phyloP scores from a whole-genome alignment of 1,284 basidiomycete genomes.

The Volvariella surrecta region DNA sequence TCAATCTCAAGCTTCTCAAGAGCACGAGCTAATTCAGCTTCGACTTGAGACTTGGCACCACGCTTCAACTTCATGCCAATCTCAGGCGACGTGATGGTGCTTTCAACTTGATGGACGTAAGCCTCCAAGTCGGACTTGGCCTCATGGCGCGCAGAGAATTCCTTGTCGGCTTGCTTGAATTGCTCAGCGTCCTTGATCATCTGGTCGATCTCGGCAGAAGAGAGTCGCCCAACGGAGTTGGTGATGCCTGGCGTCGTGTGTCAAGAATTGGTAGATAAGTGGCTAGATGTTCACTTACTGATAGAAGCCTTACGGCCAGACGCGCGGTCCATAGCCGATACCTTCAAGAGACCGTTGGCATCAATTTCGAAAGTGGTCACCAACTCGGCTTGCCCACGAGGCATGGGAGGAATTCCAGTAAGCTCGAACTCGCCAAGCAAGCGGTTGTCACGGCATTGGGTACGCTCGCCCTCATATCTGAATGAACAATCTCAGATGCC shows the following conservation, averaged over 20 bases:
- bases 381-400: slow-evolving; percentile 92
- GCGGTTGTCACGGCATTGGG: slow-evolving; percentile 94
- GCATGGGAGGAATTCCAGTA: slow-evolving; percentile 94
- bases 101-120: slow-evolving; percentile 91
- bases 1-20: slow-evolving; percentile 96
- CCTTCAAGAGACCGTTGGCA: slow-evolving; percentile 94
- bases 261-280: background rate
- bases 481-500: background rate
- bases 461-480: slow-evolving; percentile 94
- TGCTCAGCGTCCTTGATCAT: slow-evolving; percentile 99
- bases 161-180: slow-evolving; percentile 94
- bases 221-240: slow-evolving; percentile 94
- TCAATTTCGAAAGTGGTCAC: slow-evolving; percentile 97
- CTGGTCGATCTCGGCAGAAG: slow-evolving; percentile 90
- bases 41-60: slow-evolving; percentile 86
- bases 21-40: slow-evolving; percentile 92
- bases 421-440: slow-evolving; percentile 97
- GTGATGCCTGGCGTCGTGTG: slow-evolving; percentile 56
- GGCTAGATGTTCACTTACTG: slow-evolving; percentile 41
- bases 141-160: slow-evolving; percentile 93
- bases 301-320: slow-evolving; percentile 96
- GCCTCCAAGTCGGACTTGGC: slow-evolving; percentile 95
- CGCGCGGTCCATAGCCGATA: slow-evolving; percentile 90
- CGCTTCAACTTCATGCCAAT: slow-evolving; percentile 97
- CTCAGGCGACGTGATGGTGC: slow-evolving; percentile 89